Conservation (phyloP, 2,329 filamentous ascomycete genomes). For the Penicillium sclerotiorum region DNA sequence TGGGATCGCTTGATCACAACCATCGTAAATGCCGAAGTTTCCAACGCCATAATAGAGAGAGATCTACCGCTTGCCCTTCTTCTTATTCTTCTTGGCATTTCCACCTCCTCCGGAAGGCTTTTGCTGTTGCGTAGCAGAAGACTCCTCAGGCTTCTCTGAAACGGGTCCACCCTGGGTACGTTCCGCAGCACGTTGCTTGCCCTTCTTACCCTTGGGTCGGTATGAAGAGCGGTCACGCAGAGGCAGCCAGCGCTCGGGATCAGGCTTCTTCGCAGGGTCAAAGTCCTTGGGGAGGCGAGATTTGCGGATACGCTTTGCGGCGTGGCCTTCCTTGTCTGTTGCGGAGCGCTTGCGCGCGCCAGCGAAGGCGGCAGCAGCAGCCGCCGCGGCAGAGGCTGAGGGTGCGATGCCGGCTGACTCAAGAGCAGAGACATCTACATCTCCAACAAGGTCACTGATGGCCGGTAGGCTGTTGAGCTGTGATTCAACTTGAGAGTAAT, state of each 20-base stretch:
- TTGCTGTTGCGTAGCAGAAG: constrained; percentile 32
- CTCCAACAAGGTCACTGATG: constrained; percentile 45
- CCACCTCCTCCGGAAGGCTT: constrained; percentile 36
- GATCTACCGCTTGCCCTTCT: constrained; percentile 53
- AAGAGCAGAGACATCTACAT: constrained; percentile 47
- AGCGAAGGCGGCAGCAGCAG: constrained; percentile 35
- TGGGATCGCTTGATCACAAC: not conserved
- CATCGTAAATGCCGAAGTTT: not conserved
- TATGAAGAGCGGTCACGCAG: constrained; percentile 87
- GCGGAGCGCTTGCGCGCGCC: constrained; percentile 45
- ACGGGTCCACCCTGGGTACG: constrained; percentile 84
- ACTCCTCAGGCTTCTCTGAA: constrained; percentile 68
- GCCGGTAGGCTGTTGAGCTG: constrained; percentile 43
- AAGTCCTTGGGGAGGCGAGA: constrained; percentile 53
- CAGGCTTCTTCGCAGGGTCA: constrained; percentile 75
- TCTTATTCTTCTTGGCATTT: constrained; percentile 52
- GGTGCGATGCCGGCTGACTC: constrained; percentile 49
- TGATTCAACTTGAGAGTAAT: constrained; percentile 38
- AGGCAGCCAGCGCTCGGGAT: constrained; percentile 92
- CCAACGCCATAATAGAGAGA: not conserved
- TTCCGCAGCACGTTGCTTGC: constrained; percentile 77
- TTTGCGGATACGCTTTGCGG: constrained; percentile 48
- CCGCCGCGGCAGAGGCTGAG: constrained; percentile 32
- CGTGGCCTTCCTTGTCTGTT: constrained; percentile 32
- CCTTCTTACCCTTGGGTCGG: constrained; percentile 87